Evolutionary conservation across 495 filamentous ascomycete species (phyloP).

Genomic region (Margaritispora aquatica): DNA sequence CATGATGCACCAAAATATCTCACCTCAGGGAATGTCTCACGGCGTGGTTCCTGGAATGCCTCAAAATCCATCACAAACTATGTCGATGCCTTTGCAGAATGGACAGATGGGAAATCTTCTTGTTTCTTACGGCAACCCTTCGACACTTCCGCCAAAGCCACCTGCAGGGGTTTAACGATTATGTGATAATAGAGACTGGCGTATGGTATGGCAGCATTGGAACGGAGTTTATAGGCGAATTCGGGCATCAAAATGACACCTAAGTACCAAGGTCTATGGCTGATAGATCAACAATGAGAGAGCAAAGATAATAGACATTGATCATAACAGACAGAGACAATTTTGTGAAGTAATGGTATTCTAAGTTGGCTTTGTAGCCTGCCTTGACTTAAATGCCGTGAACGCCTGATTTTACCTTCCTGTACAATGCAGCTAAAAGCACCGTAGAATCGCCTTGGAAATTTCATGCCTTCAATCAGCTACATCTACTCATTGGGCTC

Average conservation of each 20-base stretch:
- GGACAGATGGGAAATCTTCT: constrained; percentile 34
- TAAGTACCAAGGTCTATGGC: constrained; percentile 24
- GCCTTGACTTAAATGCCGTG: constrained; percentile 2
- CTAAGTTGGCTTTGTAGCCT: constrained; percentile 21
- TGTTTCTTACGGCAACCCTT: constrained; percentile 49
- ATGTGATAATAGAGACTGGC: constrained; percentile 20
- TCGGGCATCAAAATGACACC: constrained; percentile 19
- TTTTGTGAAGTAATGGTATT: constrained; percentile 14
- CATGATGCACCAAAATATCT: constrained; percentile 24
- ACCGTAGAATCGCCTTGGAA: constrained; percentile 16
- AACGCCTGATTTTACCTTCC: constrained; percentile 27
- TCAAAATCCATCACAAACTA: constrained; percentile 9
- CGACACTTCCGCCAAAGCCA: constrained; percentile 50
- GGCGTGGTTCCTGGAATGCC: constrained; percentile 12
- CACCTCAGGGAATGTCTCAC: constrained; percentile 15
- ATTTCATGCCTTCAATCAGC: constrained; percentile 1
- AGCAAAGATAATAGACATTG: neutral
- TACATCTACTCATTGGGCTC: constrained; percentile 24
- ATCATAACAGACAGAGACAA: neutral
- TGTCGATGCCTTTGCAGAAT: constrained; percentile 14
- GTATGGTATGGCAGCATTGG: constrained; percentile 26
- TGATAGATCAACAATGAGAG: constrained; percentile 25
- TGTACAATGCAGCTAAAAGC: constrained; percentile 26
- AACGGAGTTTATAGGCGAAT: constrained; percentile 24
- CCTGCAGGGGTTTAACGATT: constrained; percentile 26